Evolutionary conservation across 306 rosid genomes (phyloP).

Genomic region (Cicer judaicum): DNA sequence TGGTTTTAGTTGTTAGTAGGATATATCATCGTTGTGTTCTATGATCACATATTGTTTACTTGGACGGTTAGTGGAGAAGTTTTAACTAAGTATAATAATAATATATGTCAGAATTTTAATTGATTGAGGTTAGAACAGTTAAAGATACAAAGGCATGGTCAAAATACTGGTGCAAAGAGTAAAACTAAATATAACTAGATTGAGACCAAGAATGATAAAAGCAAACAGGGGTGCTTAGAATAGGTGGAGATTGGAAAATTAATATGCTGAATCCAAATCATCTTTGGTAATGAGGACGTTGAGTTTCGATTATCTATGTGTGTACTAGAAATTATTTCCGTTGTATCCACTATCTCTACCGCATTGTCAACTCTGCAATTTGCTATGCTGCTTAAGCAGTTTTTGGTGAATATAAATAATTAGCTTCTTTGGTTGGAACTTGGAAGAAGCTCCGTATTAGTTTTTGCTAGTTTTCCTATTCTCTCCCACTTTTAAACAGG

Average conservation of each 20-base stretch:
- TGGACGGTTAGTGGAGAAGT: background rate
- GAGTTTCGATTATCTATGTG: background rate
- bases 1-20: background rate
- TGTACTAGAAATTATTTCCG: background rate
- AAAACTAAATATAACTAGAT: slow-evolving; percentile 5
- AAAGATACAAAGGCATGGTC: background rate
- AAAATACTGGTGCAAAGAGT: slow-evolving; percentile 15
- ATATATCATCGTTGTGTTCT: background rate
- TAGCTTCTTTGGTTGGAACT: no score
- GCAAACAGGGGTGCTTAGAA: slow-evolving; percentile 10
- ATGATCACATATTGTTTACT: slow-evolving; percentile 4
- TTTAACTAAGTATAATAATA: background rate
- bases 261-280: slow-evolving; percentile 22
- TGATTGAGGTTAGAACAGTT: slow-evolving; percentile 3
- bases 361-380: background rate
- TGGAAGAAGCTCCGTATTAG: background rate
- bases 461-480: slow-evolving; percentile 3
- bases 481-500: background rate
- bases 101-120: slow-evolving; percentile 1
- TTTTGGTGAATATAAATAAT: background rate
- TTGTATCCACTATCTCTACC: background rate
- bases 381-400: background rate
- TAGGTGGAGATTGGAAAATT: slow-evolving; percentile 12
- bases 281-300: background rate
- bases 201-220: slow-evolving; percentile 15